phyloP scores from a whole-genome alignment of 2,329 filamentous ascomycete genomes.

The Helotiales sp. region DNA sequence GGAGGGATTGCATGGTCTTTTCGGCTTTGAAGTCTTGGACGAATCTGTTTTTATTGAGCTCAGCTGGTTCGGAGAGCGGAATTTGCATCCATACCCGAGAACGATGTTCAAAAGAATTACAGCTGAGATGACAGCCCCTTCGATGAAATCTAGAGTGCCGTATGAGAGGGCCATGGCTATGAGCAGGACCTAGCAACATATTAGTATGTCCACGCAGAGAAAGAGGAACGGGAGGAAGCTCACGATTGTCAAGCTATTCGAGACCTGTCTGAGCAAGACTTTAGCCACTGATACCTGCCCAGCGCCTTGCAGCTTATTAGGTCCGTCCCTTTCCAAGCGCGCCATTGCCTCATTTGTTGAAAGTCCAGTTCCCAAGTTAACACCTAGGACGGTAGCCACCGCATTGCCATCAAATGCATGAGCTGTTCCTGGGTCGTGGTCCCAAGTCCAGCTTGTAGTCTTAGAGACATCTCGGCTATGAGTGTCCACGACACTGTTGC shows the following conservation, averaged over 20 bases:
- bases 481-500: too few species aligned
- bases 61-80: too few species aligned
- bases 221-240: background rate
- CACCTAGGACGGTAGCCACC: slow-evolving; percentile 21
- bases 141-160: slow-evolving; percentile 63
- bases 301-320: slow-evolving; percentile 70
- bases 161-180: slow-evolving; percentile 72
- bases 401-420: slow-evolving; percentile 33
- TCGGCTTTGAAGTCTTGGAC: slow-evolving; percentile 62
- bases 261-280: slow-evolving; percentile 75
- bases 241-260: slow-evolving; percentile 73
- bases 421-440: too few species aligned
- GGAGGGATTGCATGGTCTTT: slow-evolving; percentile 59
- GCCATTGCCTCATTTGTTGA: slow-evolving; percentile 60
- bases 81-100: too few species aligned
- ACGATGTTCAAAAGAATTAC: slow-evolving; percentile 68
- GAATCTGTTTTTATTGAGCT: too few species aligned
- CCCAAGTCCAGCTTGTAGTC: too few species aligned
- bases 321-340: slow-evolving; percentile 66
- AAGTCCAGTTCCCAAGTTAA: slow-evolving; percentile 56
- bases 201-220: background rate
- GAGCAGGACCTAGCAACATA: slow-evolving; percentile 60
- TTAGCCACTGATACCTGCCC: slow-evolving; percentile 72
- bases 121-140: slow-evolving; percentile 62
- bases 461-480: too few species aligned